phyloP scores from a whole-genome alignment of 129 eudicot species.

The Flaveria trinervia region DNA sequence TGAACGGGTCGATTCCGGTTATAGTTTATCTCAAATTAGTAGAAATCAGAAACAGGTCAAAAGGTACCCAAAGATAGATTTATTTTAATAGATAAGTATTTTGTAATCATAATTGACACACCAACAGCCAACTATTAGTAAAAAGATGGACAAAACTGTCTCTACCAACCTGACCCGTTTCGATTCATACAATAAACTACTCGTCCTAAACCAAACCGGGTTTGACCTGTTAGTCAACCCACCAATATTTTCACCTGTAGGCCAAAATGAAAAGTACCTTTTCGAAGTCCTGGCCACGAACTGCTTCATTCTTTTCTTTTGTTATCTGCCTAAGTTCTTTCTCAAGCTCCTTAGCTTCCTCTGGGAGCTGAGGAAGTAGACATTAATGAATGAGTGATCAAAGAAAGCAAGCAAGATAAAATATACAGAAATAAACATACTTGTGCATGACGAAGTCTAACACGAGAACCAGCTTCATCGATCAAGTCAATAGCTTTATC shows the following conservation, averaged over 20 bases:
- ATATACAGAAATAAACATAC: constrained; percentile 27
- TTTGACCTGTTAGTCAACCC: background rate
- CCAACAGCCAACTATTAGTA: background rate
- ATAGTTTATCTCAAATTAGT: too few species aligned
- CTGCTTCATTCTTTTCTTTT: constrained; percentile 1
- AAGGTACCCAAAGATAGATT: background rate
- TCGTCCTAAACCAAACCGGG: background rate
- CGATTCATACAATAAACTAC: background rate
- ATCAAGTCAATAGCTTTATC: constrained; percentile 92
- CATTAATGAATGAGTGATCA: background rate
- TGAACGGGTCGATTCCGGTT: too few species aligned
- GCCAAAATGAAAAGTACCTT: constrained; percentile 49
- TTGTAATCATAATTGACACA: background rate
- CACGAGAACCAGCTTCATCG: constrained; percentile 97
- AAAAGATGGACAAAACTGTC: background rate
- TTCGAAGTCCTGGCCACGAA: constrained; percentile 35
- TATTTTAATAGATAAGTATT: background rate
- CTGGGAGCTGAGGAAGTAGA: background rate
- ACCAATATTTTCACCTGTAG: background rate
- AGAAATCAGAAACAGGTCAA: too few species aligned
- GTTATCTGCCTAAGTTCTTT: constrained; percentile 9
- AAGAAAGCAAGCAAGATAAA: background rate
- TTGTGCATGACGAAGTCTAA: constrained; percentile 88
- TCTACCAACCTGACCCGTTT: background rate
- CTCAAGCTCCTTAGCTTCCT: constrained; percentile 10